Evolutionary conservation across 176 grass and related monocot species (phyloP).

Genomic region (Bolboschoenus planiculmis): DNA sequence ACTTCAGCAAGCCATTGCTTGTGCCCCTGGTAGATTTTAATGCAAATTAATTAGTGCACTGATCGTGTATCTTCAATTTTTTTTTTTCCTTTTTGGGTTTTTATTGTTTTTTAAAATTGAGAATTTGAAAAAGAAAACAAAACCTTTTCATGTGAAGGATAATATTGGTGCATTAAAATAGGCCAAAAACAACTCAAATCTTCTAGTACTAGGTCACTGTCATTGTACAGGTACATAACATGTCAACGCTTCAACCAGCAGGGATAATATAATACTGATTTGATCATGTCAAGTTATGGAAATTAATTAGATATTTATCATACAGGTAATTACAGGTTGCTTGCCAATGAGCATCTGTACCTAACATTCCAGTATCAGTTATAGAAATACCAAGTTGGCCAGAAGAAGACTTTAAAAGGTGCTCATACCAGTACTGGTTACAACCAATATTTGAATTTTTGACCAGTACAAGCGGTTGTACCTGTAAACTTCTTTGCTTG

Average conservation of each 20-base stretch:
- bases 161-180: background rate
- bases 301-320: background rate
- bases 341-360: background rate
- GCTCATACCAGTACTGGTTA: background rate
- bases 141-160: background rate
- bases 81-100: background rate
- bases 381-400: background rate
- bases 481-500: conserved; percentile 70
- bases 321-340: too few relatives aligned
- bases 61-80: background rate
- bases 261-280: background rate
- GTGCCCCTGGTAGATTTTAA: conserved; percentile 44
- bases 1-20: conserved; percentile 93
- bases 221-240: background rate
- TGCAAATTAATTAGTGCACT: background rate
- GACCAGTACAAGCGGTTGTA: conserved; percentile 5
- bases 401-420: background rate
- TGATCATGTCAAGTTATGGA: background rate
- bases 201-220: background rate
- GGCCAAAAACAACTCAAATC: background rate
- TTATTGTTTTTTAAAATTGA: background rate
- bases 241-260: background rate
- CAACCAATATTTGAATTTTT: background rate
- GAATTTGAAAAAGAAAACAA: background rate
- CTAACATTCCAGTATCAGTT: background rate